Conservation (phyloP, 441 rosid species). For the Dalechampia spathulata region DNA sequence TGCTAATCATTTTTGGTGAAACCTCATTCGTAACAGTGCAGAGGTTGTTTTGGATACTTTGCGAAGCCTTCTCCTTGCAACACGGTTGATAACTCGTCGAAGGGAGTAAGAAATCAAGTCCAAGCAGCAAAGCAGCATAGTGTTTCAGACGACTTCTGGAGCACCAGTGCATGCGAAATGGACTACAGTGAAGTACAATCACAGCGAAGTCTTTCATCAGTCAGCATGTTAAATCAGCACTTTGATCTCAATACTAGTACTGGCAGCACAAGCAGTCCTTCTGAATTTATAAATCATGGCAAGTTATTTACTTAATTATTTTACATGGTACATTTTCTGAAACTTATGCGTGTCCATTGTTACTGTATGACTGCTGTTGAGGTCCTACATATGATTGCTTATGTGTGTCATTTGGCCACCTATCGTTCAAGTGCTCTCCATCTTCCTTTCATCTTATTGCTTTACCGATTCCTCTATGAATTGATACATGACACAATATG, state of each 20-base stretch:
- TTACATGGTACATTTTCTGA: not conserved
- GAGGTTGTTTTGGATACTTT: slow-evolving; percentile 83
- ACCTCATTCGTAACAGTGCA: slow-evolving; percentile 71
- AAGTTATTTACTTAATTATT: slow-evolving; percentile 19
- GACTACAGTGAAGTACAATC: slow-evolving; percentile 41
- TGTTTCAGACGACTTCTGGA: slow-evolving; percentile 44
- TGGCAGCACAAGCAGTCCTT: slow-evolving; percentile 44
- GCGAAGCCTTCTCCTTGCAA: slow-evolving; percentile 33
- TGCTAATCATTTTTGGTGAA: slow-evolving; percentile 29
- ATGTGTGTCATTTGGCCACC: no score
- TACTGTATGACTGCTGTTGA: not conserved
- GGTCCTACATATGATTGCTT: not conserved
- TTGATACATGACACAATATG: slow-evolving; percentile 5
- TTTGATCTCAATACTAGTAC: slow-evolving; percentile 24
- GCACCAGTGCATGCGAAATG: slow-evolving; percentile 46
- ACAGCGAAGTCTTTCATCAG: slow-evolving; percentile 47
- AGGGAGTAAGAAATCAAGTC: slow-evolving; percentile 38
- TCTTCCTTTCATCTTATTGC: not conserved
- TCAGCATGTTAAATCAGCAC: slow-evolving; percentile 28
- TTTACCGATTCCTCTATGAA: slow-evolving; percentile 5
- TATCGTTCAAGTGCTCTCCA: not conserved
- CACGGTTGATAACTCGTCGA: slow-evolving; percentile 44
- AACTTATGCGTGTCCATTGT: not conserved
- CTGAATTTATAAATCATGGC: slow-evolving; percentile 75
- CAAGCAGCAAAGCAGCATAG: slow-evolving; percentile 28